Evolutionary conservation across 208 protist species (phyloP).

Genomic region (Leptomonas pyrrhocoris): DNA sequence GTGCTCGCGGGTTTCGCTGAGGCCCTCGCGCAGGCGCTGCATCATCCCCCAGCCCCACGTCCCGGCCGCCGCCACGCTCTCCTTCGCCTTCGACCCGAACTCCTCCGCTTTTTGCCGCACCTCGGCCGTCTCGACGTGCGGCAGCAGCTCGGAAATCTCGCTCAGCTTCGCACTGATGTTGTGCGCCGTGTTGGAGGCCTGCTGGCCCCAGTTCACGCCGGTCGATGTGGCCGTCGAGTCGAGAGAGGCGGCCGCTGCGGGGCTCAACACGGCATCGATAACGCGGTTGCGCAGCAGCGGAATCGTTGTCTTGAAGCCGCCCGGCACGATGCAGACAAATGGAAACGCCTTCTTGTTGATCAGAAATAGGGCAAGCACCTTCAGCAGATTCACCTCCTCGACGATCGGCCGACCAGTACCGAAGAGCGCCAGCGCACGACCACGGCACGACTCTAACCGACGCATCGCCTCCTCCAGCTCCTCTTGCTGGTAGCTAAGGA

Average conservation of each 20-base stretch:
- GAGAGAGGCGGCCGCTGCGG: constrained; percentile 19
- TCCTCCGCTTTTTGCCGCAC: constrained; percentile 54
- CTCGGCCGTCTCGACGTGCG: constrained; percentile 38
- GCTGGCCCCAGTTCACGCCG: constrained; percentile 15
- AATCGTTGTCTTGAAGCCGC: constrained; percentile 77
- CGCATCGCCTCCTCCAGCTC: constrained; percentile 45
- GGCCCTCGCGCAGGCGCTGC: constrained; percentile 52
- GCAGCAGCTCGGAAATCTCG: constrained; percentile 30
- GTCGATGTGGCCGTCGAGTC: background rate
- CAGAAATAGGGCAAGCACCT: constrained; percentile 83
- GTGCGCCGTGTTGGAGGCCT: constrained; percentile 23
- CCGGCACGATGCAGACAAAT: constrained; percentile 72
- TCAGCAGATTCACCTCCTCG: constrained; percentile 91
- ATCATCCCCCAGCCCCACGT: constrained; percentile 76
- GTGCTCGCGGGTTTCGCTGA: constrained; percentile 36
- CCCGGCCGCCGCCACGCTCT: constrained; percentile 44
- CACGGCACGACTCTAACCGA: constrained; percentile 45
- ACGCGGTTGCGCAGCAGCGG: constrained; percentile 61
- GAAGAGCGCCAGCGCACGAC: constrained; percentile 69
- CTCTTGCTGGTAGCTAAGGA: constrained; percentile 48
- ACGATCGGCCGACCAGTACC: constrained; percentile 73
- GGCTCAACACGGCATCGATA: constrained; percentile 39
- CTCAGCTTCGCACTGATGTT: constrained; percentile 30
- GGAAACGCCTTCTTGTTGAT: constrained; percentile 65
- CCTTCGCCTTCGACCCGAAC: constrained; percentile 54